A percentile compares a stretch with the other conserved stretches of the same genome.
Evolutionary conservation across 2,329 filamentous ascomycete genomes (phyloP).

Genomic region (Teratosphaeria epicoccoides): DNA sequence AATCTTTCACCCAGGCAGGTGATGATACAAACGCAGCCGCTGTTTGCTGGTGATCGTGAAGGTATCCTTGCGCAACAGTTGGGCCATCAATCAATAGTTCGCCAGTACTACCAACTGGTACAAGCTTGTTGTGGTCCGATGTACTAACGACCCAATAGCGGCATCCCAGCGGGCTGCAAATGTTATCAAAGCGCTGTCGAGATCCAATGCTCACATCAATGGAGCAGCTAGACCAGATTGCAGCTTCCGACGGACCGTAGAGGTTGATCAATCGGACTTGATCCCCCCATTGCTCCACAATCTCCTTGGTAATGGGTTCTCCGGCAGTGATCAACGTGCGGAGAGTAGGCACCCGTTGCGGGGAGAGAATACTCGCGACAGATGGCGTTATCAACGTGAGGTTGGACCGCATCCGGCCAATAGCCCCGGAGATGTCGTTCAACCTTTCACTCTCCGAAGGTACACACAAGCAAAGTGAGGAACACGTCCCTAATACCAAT

Average conservation of each 20-base stretch:
- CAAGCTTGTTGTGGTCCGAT: not conserved
- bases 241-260: not conserved
- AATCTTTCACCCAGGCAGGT: not conserved
- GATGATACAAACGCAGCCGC: not conserved
- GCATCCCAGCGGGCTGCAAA: not conserved
- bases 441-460: not conserved
- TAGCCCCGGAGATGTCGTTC: not conserved
- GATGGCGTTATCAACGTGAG: not conserved
- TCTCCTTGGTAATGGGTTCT: not conserved
- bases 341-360: not conserved
- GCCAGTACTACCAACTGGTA: not conserved
- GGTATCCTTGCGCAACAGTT: not conserved
- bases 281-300: not conserved
- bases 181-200: not conserved
- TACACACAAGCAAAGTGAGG: not conserved
- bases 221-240: not conserved
- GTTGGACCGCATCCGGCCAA: not conserved
- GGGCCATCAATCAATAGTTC: not conserved
- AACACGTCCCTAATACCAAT: not conserved
- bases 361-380: not conserved
- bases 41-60: not conserved
- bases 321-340: not conserved
- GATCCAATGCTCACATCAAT: not conserved
- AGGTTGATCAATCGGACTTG: not conserved
- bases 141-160: not conserved